Conservation (phyloP, 1,284 basidiomycete species). For the Ustilago crameri region DNA sequence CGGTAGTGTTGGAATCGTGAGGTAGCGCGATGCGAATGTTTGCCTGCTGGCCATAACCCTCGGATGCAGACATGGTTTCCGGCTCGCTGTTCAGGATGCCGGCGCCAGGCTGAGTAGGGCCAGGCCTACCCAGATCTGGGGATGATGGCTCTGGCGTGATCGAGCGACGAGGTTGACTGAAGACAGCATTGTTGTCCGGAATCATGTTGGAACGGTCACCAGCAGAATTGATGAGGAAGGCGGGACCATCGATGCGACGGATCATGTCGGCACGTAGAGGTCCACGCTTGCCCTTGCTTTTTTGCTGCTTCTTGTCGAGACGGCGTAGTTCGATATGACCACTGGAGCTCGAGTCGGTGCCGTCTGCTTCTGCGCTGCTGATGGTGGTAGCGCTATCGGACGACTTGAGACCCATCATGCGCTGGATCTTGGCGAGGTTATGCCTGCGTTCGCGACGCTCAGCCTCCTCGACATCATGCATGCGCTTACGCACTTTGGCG, state of each 20-base stretch:
- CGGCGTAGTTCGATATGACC: constrained; percentile 36
- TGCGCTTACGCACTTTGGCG: constrained; percentile 53
- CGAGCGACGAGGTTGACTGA: background rate
- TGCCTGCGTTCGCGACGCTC: constrained; percentile 48
- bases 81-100: constrained; percentile 23
- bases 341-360: constrained; percentile 48
- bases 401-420: constrained; percentile 54
- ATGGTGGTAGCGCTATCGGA: constrained; percentile 40
- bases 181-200: constrained; percentile 15
- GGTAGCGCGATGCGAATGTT: constrained; percentile 47
- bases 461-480: constrained; percentile 66
- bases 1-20: constrained; percentile 1
- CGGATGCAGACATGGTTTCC: constrained; percentile 7
- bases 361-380: constrained; percentile 36
- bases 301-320: constrained; percentile 39
- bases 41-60: constrained; percentile 16
- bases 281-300: constrained; percentile 43
- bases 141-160: constrained; percentile 14
- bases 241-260: constrained; percentile 63
- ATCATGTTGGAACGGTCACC: constrained; percentile 47
- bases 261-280: constrained; percentile 66
- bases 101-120: constrained; percentile 15
- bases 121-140: constrained; percentile 5
- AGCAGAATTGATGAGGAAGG: constrained; percentile 65
- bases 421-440: constrained; percentile 53